These are phyloP conservation scores for Penicillium expansum DNA, from an alignment of 2,329 filamentous ascomycete species.

Conservation along the genomic window DNA sequence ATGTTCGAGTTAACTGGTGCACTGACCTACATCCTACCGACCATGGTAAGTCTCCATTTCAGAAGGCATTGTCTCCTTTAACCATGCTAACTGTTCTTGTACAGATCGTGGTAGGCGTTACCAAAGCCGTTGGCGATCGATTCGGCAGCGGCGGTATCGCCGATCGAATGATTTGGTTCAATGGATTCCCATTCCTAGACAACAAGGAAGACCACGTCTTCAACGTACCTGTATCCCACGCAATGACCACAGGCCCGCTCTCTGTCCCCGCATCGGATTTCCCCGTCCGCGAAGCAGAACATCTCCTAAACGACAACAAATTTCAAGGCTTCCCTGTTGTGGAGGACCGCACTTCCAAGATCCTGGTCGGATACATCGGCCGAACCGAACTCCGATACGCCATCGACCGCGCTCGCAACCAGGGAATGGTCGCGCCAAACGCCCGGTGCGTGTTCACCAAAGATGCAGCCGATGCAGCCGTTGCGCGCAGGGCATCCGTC, in stretches of 20 bases:
- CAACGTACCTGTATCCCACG: slow-evolving; percentile 85
- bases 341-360: slow-evolving; percentile 67
- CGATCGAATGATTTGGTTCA: slow-evolving; percentile 98
- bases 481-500: slow-evolving; percentile 31
- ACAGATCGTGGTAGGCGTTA: slow-evolving; percentile 89
- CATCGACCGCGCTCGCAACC: slow-evolving; percentile 72
- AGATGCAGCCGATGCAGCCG: slow-evolving; percentile 45
- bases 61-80: too few relatives aligned
- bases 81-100: slow-evolving; percentile 1
- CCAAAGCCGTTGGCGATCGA: slow-evolving; percentile 85
- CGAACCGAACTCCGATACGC: slow-evolving; percentile 89
- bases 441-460: slow-evolving; percentile 71
- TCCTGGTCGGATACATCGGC: slow-evolving; percentile 86
- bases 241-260: slow-evolving; percentile 77
- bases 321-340: slow-evolving; percentile 95
- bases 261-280: slow-evolving; percentile 72
- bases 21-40: slow-evolving; percentile 91
- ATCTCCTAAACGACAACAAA: slow-evolving; percentile 70
- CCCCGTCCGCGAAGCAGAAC: slow-evolving; percentile 72
- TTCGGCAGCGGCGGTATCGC: slow-evolving; percentile 97
- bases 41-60: slow-evolving; percentile 61
- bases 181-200: slow-evolving; percentile 93
- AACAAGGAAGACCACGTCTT: slow-evolving; percentile 98
- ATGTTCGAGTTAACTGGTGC: slow-evolving; percentile 99
- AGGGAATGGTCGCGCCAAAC: slow-evolving; percentile 62